Conservation (phyloP, 2,329 filamentous ascomycete species). For the Fusarium goolgardi region DNA sequence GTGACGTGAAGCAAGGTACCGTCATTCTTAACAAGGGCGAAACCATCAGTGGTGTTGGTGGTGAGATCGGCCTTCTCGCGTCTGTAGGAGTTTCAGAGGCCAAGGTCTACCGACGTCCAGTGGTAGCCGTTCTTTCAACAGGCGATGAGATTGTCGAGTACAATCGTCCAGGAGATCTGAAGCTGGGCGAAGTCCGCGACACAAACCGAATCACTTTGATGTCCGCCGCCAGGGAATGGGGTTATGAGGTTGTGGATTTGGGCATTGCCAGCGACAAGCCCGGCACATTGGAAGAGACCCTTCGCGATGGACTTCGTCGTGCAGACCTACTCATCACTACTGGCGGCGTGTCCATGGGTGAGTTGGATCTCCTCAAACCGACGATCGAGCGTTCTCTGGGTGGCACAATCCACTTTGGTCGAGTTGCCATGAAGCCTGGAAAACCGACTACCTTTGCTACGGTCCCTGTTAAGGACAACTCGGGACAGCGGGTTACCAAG, state of each 20-base stretch:
- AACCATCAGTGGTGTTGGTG: slow-evolving; percentile 85
- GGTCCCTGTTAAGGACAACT: slow-evolving; percentile 73
- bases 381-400: slow-evolving; percentile 91
- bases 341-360: slow-evolving; percentile 97
- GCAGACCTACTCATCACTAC: slow-evolving; percentile 90
- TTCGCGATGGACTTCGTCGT: slow-evolving; percentile 78
- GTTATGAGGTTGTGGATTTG: slow-evolving; percentile 84
- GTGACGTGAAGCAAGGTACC: slow-evolving; percentile 78
- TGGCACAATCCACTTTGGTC: slow-evolving; percentile 94
- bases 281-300: slow-evolving; percentile 77
- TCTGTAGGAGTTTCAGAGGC: slow-evolving; percentile 82
- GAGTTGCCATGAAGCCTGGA: slow-evolving; percentile 97
- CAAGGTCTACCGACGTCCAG: slow-evolving; percentile 77
- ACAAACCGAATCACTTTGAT: slow-evolving; percentile 91
- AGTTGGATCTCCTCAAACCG: slow-evolving; percentile 94
- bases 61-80: slow-evolving; percentile 90
- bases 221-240: slow-evolving; percentile 77
- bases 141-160: slow-evolving; percentile 93
- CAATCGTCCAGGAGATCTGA: slow-evolving; percentile 69
- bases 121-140: slow-evolving; percentile 89
- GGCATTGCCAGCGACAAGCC: slow-evolving; percentile 84
- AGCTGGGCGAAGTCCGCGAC: slow-evolving; percentile 88
- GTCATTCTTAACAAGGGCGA: slow-evolving; percentile 81
- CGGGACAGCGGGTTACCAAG: slow-evolving; percentile 69
- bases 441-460: slow-evolving; percentile 98